Base-by-base conservation (phyloP, 2,329 filamentous ascomycete genomes). In the Cladophialophora immunda region DNA sequence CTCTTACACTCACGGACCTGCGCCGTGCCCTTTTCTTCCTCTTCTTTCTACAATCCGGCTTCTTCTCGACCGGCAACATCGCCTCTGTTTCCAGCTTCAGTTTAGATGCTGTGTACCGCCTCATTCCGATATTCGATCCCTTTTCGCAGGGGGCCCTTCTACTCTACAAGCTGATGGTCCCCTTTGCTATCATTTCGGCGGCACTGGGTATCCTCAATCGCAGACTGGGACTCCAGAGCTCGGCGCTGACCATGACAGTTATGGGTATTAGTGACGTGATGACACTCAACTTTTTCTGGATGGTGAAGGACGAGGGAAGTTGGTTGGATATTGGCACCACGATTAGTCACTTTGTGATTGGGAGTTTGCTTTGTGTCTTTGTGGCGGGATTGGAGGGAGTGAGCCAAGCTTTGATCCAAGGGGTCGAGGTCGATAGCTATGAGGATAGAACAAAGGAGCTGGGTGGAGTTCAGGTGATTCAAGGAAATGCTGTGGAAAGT, bases 321-420 rank as follows among this genome's bases (percentile, higher is more conserved):
- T 99, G 95, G 95, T 81, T 99, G 67, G 95, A 99, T 77, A 99
- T 99, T 76, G 95, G 95, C 34, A 97, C 93, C 30, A 97, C 93
- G 3, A 99, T 99, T 72, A 97, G 89, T 75, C 94, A 98, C 78
- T 99, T 98, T 79, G 89, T 89, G 68, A 98, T 99, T 80, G 94
- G 93, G 19, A 97, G 93, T 78, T 78, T 92, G 73, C 76, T 98
- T 53, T 95, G 93, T 72, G 89, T 97, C 8, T 99, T 99, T 81
- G 93, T 99, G 52, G 92, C 93, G 0, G 89, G 86, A 15, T 81
- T 99, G 54, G 95, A 99, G 81, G 89, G 91, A 17, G 87, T 97
- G 3, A 97, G 93, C 75, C 92, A 92, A 74, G 79, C 91, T 56
- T 92, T 97, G 71, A 91, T 97, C 58, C 84, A 88, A 9, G 94